These are phyloP conservation scores for Aeschynomene evenia DNA, from an alignment of 306 rosid genomes.

Conservation along the genomic window DNA sequence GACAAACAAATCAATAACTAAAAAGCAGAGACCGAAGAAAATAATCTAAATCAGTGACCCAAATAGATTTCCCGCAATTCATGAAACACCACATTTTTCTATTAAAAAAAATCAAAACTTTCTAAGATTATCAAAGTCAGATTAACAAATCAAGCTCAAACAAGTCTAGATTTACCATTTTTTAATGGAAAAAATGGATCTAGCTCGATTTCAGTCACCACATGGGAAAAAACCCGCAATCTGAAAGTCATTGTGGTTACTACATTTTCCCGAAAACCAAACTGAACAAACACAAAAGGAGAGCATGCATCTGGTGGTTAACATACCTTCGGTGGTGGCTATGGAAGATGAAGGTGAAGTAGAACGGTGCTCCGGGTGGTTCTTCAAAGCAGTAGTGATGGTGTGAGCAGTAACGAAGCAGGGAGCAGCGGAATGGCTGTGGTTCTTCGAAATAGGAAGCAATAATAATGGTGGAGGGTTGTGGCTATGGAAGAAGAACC, in stretches of 20 bases:
- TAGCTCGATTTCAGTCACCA: constrained; percentile 25
- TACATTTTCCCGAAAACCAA: constrained; percentile 39
- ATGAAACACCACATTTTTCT: neutral
- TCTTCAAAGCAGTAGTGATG: too few relatives aligned
- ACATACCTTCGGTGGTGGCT: too few relatives aligned
- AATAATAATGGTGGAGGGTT: too few relatives aligned
- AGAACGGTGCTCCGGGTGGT: too few relatives aligned
- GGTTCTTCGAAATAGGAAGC: too few relatives aligned
- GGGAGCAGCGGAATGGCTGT: too few relatives aligned
- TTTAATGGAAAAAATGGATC: constrained; percentile 10
- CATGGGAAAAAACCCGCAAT: constrained; percentile 40
- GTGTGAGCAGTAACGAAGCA: too few relatives aligned
- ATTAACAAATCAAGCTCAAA: constrained; percentile 18
- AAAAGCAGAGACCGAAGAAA: neutral
- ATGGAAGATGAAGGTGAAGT: too few relatives aligned
- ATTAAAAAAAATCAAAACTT: too few relatives aligned
- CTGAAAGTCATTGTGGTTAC: constrained; percentile 20
- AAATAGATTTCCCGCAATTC: constrained; percentile 10
- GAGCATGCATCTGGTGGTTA: neutral
- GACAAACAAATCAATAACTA: neutral
- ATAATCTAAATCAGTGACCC: neutral
- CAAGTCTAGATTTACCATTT: constrained; percentile 25
- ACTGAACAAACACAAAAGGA: neutral
- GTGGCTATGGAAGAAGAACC: too few relatives aligned
- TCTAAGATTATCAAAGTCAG: neutral